A percentile compares a stretch with the other conserved stretches of the same genome.
These are phyloP conservation scores for Coemansia sp. DNA, from an alignment of 192 early-diverging fungal genomes.

Conservation along the genomic window DNA sequence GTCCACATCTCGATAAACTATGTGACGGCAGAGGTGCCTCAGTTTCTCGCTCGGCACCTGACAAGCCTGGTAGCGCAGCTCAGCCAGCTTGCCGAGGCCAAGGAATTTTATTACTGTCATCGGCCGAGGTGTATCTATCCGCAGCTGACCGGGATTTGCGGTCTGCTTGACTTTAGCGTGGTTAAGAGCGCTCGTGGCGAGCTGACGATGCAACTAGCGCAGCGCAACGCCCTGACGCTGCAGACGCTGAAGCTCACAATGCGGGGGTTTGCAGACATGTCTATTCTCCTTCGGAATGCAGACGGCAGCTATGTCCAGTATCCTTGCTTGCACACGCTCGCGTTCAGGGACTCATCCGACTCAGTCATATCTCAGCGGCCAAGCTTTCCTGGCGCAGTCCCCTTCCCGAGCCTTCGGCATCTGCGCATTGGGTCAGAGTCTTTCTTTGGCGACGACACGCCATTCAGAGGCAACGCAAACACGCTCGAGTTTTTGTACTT, in stretches of 20 bases:
- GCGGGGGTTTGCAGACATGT: not conserved
- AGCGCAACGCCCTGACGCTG: not conserved
- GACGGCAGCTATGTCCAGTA: not conserved
- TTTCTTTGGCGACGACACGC: not conserved
- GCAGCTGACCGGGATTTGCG: not conserved
- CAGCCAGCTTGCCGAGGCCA: not conserved
- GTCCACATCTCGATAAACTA: not conserved
- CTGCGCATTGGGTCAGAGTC: not conserved
- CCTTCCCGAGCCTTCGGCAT: not conserved
- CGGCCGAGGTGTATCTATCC: not conserved
- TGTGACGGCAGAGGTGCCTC: no score
- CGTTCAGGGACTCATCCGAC: not conserved
- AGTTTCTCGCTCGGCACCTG: not conserved
- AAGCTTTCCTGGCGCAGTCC: not conserved
- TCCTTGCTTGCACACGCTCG: not conserved
- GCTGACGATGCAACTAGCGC: not conserved
- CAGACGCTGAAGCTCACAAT: not conserved
- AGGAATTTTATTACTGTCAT: not conserved
- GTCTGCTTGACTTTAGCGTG: not conserved
- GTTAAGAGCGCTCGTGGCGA: not conserved
- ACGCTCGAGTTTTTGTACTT: not conserved
- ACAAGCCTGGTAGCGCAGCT: not conserved
- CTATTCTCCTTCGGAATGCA: not conserved
- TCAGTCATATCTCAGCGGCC: not conserved
- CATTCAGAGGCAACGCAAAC: not conserved